Percentiles rank a stretch among this genome's conserved stretches.
phyloP scores from a whole-genome alignment of 345 rosid species.

The Stellera chamaejasme region DNA sequence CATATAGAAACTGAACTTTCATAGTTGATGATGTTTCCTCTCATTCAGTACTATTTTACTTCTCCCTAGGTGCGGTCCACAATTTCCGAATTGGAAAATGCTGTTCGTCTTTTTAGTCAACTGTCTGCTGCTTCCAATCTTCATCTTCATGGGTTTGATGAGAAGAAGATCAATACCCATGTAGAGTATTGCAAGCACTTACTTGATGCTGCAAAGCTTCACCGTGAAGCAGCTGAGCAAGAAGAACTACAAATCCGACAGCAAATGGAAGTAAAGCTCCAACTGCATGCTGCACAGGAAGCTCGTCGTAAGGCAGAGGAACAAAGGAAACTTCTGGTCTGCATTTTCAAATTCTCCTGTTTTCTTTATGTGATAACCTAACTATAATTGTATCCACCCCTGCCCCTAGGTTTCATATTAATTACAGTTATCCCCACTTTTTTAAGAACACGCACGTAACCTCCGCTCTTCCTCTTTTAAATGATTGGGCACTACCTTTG shows the following conservation, averaged over 20 bases:
- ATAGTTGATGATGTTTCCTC: background rate
- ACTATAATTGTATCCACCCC: too few relatives aligned
- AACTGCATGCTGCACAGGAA: constrained; percentile 93
- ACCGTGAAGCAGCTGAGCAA: constrained; percentile 88
- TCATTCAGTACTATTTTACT: constrained; percentile 16
- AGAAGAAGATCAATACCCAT: constrained; percentile 95
- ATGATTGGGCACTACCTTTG: too few relatives aligned
- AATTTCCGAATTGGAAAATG: constrained; percentile 91
- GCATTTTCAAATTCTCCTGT: constrained; percentile 9
- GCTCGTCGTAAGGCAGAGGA: constrained; percentile 99
- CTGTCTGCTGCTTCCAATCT: constrained; percentile 90
- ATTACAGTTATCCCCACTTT: too few relatives aligned
- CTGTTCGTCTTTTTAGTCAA: constrained; percentile 81
- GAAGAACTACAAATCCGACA: constrained; percentile 90
- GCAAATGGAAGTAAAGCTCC: constrained; percentile 91
- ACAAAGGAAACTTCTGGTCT: constrained; percentile 86
- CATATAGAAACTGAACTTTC: too few relatives aligned
- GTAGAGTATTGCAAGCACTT: constrained; percentile 96
- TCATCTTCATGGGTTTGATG: constrained; percentile 89
- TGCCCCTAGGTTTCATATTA: too few relatives aligned
- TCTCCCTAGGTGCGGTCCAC: constrained; percentile 76
- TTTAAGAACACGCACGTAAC: too few relatives aligned
- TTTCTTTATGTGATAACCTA: background rate
- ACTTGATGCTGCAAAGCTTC: constrained; percentile 85
- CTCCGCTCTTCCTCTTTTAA: too few relatives aligned